A percentile compares a stretch with the other conserved stretches of the same genome.
Evolutionary conservation across 148 eudicot species (phyloP).

Genomic region (Amaranthus cruentus): DNA sequence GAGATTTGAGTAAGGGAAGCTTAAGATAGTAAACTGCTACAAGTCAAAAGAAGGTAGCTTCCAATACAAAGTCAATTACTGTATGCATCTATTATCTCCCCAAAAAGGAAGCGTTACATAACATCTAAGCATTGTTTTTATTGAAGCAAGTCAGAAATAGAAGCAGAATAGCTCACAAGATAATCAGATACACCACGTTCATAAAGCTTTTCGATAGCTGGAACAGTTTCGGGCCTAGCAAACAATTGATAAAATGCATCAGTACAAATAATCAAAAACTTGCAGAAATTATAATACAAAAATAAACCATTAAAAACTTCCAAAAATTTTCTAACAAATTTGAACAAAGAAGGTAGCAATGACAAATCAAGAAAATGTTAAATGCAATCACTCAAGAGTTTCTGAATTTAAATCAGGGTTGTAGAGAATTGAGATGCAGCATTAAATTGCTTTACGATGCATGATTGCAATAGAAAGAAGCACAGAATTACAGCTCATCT

Average conservation of each 20-base stretch:
- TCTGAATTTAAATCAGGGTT: not conserved
- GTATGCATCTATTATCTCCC: not conserved
- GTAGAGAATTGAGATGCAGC: not conserved
- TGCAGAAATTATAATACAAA: not conserved
- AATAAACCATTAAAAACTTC: not conserved
- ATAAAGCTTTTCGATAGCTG: constrained; percentile 58
- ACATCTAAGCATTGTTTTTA: not conserved
- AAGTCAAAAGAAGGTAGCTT: not conserved
- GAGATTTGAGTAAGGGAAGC: not conserved
- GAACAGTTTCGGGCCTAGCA: constrained; percentile 55
- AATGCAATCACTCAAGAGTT: not conserved
- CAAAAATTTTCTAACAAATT: no score
- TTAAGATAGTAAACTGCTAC: not conserved
- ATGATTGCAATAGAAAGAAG: not conserved
- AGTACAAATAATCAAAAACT: not conserved
- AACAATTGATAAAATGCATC: constrained; percentile 10
- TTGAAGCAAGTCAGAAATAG: not conserved
- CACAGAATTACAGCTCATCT: not conserved
- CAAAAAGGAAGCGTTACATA: not conserved
- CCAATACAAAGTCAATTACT: not conserved
- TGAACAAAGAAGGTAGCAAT: not conserved
- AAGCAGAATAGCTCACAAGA: constrained; percentile 48
- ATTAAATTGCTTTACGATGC: not conserved
- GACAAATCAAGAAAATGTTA: not conserved
- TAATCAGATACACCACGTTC: constrained; percentile 82